These are phyloP conservation scores for Sechiopsis laciniata DNA, from an alignment of 306 rosid genomes.

Conservation along the genomic window DNA sequence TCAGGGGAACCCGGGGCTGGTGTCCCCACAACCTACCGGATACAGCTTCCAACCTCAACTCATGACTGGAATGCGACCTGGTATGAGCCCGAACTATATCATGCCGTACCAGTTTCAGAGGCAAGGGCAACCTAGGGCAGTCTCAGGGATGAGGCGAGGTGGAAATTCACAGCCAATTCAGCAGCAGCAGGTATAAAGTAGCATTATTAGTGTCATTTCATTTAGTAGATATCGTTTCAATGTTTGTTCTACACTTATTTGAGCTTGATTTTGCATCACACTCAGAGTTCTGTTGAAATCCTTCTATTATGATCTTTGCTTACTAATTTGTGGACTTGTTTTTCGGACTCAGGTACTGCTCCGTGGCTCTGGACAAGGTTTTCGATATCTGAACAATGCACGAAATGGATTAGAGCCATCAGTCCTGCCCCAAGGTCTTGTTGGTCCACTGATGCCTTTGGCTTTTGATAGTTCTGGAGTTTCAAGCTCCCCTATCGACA, in stretches of 20 bases:
- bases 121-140: slow-evolving; percentile 66
- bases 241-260: too few relatives aligned
- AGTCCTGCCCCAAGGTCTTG: slow-evolving; percentile 43
- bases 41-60: slow-evolving; percentile 74
- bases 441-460: slow-evolving; percentile 50
- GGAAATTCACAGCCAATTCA: slow-evolving; percentile 54
- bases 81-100: slow-evolving; percentile 61
- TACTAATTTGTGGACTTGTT: background rate
- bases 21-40: slow-evolving; percentile 72
- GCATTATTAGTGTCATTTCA: background rate
- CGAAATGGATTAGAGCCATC: slow-evolving; percentile 55
- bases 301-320: background rate
- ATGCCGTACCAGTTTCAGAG: slow-evolving; percentile 73
- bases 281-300: background rate
- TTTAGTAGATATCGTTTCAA: background rate
- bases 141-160: slow-evolving; percentile 50
- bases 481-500: slow-evolving; percentile 36
- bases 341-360: slow-evolving; percentile 40
- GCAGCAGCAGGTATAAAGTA: slow-evolving; percentile 50
- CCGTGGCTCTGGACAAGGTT: slow-evolving; percentile 60
- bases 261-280: background rate
- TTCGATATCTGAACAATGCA: slow-evolving; percentile 48
- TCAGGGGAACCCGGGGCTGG: slow-evolving; percentile 61
- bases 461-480: slow-evolving; percentile 48
- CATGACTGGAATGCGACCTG: slow-evolving; percentile 73